Percentiles rank a stretch among this genome's conserved stretches.
These are phyloP conservation scores for Leccinum boreale DNA, from an alignment of 768 basidiomycete species.

Conservation along the genomic window DNA sequence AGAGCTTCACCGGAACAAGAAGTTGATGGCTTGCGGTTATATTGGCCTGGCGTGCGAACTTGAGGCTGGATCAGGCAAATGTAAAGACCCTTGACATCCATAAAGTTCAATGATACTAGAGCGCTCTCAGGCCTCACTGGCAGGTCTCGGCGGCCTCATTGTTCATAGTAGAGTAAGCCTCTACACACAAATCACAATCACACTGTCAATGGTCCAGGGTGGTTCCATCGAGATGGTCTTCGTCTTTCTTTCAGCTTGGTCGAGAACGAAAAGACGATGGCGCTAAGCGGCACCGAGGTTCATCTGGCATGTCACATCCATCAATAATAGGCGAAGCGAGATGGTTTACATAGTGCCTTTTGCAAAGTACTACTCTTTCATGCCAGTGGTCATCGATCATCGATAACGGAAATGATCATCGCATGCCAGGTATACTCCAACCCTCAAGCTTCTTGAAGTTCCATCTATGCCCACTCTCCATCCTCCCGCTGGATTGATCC, in stretches of 20 bases:
- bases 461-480: not conserved
- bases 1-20: constrained; percentile 13
- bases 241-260: not conserved
- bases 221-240: constrained; percentile 4
- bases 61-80: constrained; percentile 9
- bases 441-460: not conserved
- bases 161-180: not conserved
- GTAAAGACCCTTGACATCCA: not conserved
- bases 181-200: constrained; percentile 4
- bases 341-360: not conserved
- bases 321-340: not conserved
- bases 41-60: constrained; percentile 22
- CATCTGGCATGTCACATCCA: too few species aligned
- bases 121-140: too few species aligned
- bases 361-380: not conserved
- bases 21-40: constrained; percentile 9
- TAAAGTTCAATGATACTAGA: not conserved
- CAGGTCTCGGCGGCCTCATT: not conserved
- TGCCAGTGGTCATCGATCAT: not conserved
- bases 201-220: not conserved
- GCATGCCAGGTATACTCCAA: constrained; percentile 9
- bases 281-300: not conserved
- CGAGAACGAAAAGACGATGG: not conserved
- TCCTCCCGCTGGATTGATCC: not conserved
- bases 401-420: constrained; percentile 29